Evolutionary conservation across 2,329 filamentous ascomycete species (phyloP), one percentile per base, ranked within the genome.

Genomic region (Colletotrichum australisinense): DNA sequence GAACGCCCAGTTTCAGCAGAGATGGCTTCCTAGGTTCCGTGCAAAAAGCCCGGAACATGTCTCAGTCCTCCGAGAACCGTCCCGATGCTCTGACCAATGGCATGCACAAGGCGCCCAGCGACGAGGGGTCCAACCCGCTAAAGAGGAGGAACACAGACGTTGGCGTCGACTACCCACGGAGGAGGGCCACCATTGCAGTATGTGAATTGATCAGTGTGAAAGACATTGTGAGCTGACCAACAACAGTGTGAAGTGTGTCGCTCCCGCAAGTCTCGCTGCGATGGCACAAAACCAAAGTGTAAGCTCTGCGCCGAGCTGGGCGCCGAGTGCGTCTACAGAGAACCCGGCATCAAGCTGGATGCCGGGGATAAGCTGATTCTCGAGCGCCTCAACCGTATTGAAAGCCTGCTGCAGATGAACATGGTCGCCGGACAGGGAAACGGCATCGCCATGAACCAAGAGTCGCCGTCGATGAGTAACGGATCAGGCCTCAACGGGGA

Each of bases 351-450:
- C 85, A 97, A 97, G 83, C 89, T 97, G 11, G 94, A 97, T 80
- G 93, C 94, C 46, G 94, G 94, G 76, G 94, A 96, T 85, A 96
- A 95, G 84, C 86, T 97, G 69, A 97, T 97, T 74, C 85, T 97
- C 49, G 94, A 96, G 80, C 92, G 93, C 69, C 86, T 97, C 46
- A 91, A 89, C 77, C 91, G 93, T 66, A 95, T 97, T 78, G 94
- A 97, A 81, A 93, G 88, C 63, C 85, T 97, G 57, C 86, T 97
- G n/a, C 93, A 95, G 80, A 91, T 92, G 75, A 93, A 86, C 76
- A 84, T 95, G 76, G 85, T 88, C 24, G 84, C 83, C 56, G 82
- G 84, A 55, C 83, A 86, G 64, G 81, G 85, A 58, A 89, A 86
- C 75, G 86, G 86, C 46, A 85, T 91, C 74, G 86, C 86, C 63